Conservation (phyloP, 352 stramenopile species). For the Pythium phragmitis region DNA sequence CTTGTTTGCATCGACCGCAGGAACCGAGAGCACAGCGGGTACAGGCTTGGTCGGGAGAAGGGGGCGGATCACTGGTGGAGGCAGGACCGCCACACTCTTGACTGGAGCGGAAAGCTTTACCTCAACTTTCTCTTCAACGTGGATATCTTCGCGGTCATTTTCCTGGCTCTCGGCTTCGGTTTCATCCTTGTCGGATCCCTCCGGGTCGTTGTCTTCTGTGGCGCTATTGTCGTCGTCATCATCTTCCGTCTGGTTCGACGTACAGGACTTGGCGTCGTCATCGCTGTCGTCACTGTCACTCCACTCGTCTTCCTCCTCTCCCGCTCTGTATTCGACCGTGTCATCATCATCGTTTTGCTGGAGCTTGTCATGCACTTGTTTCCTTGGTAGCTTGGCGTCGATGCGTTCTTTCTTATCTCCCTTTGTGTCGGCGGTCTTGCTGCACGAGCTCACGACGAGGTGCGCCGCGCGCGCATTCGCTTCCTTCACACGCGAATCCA, state of each 20-base stretch:
- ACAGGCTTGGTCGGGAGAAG: slow-evolving; percentile 5
- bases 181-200: slow-evolving; percentile 4
- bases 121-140: neutral
- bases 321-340: neutral
- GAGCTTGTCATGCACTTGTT: neutral
- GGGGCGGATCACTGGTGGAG: slow-evolving; percentile 7
- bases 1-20: slow-evolving; percentile 33
- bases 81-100: slow-evolving; percentile 2
- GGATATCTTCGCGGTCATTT: slow-evolving; percentile 15
- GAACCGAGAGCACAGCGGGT: slow-evolving; percentile 31
- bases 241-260: slow-evolving; percentile 60
- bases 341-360: slow-evolving; percentile 12
- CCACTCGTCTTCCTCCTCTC: slow-evolving; percentile 17
- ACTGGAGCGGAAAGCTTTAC: neutral
- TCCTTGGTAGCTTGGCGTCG: neutral
- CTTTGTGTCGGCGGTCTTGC: neutral
- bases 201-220: slow-evolving; percentile 2
- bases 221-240: slow-evolving; percentile 29
- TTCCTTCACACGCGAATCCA: slow-evolving; percentile 9
- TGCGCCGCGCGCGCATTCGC: slow-evolving; percentile 4
- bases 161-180: slow-evolving; percentile 17
- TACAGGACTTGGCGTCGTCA: slow-evolving; percentile 22
- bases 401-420: no score
- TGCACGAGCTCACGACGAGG: neutral
- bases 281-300: slow-evolving; percentile 18